Conservation (phyloP, 2,329 filamentous ascomycete genomes). For the Colletotrichum sp. region DNA sequence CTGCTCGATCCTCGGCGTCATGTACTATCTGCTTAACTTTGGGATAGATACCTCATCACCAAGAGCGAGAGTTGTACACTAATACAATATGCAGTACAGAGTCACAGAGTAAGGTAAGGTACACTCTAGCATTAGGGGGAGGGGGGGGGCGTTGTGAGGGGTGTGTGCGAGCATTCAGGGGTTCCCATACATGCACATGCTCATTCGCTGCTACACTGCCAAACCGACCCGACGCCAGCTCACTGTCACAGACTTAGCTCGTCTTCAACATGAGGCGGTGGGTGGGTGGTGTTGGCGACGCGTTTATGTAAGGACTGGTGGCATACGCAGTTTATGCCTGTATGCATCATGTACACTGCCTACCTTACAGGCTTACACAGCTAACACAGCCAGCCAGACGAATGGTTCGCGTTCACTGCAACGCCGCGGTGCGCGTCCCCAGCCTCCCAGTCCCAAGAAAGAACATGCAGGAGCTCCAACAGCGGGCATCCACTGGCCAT, state of each 20-base stretch:
- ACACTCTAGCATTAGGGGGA: background rate
- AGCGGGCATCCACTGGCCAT: background rate
- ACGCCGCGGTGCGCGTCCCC: background rate
- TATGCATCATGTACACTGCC: background rate
- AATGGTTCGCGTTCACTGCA: background rate
- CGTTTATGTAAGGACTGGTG: background rate
- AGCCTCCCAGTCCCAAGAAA: background rate
- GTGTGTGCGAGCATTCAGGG: constrained; percentile 9
- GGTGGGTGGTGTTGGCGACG: background rate
- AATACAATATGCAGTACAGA: background rate
- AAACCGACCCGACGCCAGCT: constrained; percentile 7
- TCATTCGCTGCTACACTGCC: background rate
- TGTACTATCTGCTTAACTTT: background rate
- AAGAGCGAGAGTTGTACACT: background rate
- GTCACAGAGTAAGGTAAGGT: background rate
- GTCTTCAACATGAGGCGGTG: background rate
- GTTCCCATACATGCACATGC: constrained; percentile 19
- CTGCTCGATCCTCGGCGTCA: background rate
- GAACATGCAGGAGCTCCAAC: background rate
- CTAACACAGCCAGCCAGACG: background rate
- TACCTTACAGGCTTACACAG: background rate
- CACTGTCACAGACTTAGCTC: background rate
- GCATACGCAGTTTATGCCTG: background rate
- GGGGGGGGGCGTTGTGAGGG: background rate
- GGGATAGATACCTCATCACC: background rate